A percentile compares a stretch with the other conserved stretches of the same genome.
Evolutionary conservation across 2,329 filamentous ascomycete species (phyloP).

Genomic region (Phoma sp.): DNA sequence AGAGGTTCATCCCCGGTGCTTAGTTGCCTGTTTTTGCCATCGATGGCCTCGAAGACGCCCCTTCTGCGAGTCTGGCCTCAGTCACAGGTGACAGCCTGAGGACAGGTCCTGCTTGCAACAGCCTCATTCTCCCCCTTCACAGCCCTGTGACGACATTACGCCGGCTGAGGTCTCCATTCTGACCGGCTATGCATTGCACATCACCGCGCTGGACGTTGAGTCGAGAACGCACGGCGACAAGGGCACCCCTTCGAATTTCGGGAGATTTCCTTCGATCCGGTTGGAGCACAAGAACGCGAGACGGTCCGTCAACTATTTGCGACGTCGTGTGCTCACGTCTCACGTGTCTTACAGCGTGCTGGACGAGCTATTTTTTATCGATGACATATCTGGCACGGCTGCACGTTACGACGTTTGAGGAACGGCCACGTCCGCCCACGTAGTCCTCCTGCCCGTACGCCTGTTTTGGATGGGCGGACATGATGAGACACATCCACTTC

Average conservation of each 20-base stretch:
- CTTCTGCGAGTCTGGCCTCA: constrained; percentile 10
- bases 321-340: constrained; percentile 13
- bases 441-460: constrained; percentile 5
- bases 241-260: constrained; percentile 15
- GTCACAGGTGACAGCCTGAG: constrained; percentile 8
- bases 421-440: constrained; percentile 33
- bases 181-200: constrained; percentile 19
- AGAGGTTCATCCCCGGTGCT: constrained; percentile 13
- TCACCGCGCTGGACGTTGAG: constrained; percentile 13
- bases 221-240: constrained; percentile 17
- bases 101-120: constrained; percentile 7
- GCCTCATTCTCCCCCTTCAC: constrained; percentile 12
- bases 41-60: constrained; percentile 13
- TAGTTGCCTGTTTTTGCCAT: constrained; percentile 11
- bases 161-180: constrained; percentile 9
- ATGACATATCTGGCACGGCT: constrained; percentile 20
- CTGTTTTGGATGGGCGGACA: constrained; percentile 21
- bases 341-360: constrained; percentile 1
- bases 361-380: constrained; percentile 5
- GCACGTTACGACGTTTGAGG: constrained; percentile 28
- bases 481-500: constrained; percentile 24
- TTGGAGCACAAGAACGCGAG: constrained; percentile 16
- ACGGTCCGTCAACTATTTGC: constrained; percentile 8
- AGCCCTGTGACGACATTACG: constrained; percentile 20
- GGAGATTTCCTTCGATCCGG: constrained; percentile 15